Conservation (phyloP, 1,284 basidiomycete species). For the Vanrija humicola region DNA sequence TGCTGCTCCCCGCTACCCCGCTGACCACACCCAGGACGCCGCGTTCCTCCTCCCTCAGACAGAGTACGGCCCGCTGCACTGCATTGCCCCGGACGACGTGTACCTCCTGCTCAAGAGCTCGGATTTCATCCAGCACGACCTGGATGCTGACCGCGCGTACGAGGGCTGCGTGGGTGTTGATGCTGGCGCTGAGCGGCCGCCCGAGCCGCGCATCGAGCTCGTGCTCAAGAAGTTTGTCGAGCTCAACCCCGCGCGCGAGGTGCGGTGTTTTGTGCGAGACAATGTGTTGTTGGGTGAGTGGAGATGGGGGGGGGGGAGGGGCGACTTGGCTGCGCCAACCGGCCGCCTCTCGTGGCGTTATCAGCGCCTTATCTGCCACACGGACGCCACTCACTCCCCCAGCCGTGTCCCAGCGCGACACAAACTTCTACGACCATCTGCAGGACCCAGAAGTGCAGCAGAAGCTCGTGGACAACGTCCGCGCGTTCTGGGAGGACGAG, state of each 20-base stretch:
- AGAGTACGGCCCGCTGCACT: slow-evolving; percentile 72
- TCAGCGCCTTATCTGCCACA: neutral
- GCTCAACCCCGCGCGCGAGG: slow-evolving; percentile 74
- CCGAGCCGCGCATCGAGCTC: slow-evolving; percentile 62
- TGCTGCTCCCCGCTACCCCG: too few relatives aligned
- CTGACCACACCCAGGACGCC: slow-evolving; percentile 62
- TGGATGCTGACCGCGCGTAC: slow-evolving; percentile 54
- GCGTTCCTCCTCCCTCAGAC: slow-evolving; percentile 77
- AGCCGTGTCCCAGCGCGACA: slow-evolving; percentile 88
- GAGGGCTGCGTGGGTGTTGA: slow-evolving; percentile 34
- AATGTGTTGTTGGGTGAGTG: slow-evolving; percentile 2
- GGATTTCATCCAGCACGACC: slow-evolving; percentile 81
- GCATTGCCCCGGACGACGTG: slow-evolving; percentile 80
- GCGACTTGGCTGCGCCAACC: too few relatives aligned
- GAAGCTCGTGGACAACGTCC: slow-evolving; percentile 58
- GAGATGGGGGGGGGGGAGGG: neutral
- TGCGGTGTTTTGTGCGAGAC: slow-evolving; percentile 77
- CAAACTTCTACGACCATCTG: slow-evolving; percentile 83
- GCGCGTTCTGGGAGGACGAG: slow-evolving; percentile 64
- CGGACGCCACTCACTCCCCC: slow-evolving; percentile 4
- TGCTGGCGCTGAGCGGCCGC: neutral
- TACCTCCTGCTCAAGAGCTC: slow-evolving; percentile 91
- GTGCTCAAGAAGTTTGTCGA: slow-evolving; percentile 88
- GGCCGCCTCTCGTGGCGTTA: too few relatives aligned
- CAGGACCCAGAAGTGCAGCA: slow-evolving; percentile 59